Evolutionary conservation across 1,284 basidiomycete species (phyloP), one percentile per base, ranked within the genome.

Genomic region (Cryptococcus maquisensis): DNA sequence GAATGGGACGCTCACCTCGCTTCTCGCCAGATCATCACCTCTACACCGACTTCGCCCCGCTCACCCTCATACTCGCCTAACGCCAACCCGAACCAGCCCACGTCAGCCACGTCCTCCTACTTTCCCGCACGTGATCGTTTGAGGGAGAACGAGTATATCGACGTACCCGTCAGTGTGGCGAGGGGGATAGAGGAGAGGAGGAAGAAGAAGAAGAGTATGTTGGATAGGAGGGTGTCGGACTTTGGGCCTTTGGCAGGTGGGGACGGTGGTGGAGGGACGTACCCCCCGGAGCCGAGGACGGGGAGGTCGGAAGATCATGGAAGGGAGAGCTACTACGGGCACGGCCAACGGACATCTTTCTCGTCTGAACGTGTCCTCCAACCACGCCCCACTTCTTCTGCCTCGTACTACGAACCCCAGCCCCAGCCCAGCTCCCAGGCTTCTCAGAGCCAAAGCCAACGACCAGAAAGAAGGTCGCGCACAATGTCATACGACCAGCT

Each of bases 401-500:
- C 13, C 16, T 40, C 39, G 20, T 40, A 26, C 42, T 24, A 52
- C 35, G 41, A 51, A 15, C 37, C 47, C 9, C 36, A 38, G n/a
- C n/a, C 24, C 26, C 13, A n/a, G 21, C 24, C 28, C 13, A n/a
- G 10, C 20, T 26, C 13, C 21, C 28, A 28, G 13, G 26, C 18
- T 20, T 39, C 0, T 18, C 52, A 4, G 20, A 8, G 4, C 44
- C 47, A 20, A 42, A 39, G 20, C 21, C 24, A 13, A 23, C 21
- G 12, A 26, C 18, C 32, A 3, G 12, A 38, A 16, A 21, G 35
- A 20, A 13, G 15, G n/a, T 36, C 32, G 47, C 42, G n/a, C 37
- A 62, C 68, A 3, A 71, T 76, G 64, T 73, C 74, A 6, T 66
- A 67, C 20, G 72, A 76, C 26, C 72, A 77, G 50, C 65, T 77